These are phyloP conservation scores for Exidia glandulosa DNA, from an alignment of 768 basidiomycete genomes.

Conservation along the genomic window DNA sequence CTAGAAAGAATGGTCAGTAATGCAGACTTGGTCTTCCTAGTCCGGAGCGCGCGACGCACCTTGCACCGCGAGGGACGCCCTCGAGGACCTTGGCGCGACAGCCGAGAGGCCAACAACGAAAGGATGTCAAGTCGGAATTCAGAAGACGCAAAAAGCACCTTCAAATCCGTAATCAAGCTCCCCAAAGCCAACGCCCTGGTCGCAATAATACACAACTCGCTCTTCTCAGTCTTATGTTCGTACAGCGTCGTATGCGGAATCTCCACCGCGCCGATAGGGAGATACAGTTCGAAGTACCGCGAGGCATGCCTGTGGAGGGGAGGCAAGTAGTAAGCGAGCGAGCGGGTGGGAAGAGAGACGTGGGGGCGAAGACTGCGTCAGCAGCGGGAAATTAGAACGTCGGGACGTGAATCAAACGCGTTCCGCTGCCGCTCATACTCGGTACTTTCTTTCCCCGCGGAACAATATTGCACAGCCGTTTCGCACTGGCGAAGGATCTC, in stretches of 20 bases:
- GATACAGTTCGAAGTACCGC: constrained; percentile 80
- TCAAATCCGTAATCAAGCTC: constrained; percentile 70
- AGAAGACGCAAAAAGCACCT: too few relatives aligned
- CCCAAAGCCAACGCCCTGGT: constrained; percentile 60
- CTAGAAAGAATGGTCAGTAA: too few relatives aligned
- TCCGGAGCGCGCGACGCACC: too few relatives aligned
- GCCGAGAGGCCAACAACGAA: too few relatives aligned
- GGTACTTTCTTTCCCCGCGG: too few relatives aligned
- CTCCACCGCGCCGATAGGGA: constrained; percentile 74
- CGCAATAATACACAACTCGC: constrained; percentile 78
- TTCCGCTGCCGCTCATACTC: constrained; percentile 81
- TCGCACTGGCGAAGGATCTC: too few relatives aligned
- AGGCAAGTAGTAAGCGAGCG: too few relatives aligned
- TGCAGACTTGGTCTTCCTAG: too few relatives aligned
- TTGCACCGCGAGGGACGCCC: too few relatives aligned
- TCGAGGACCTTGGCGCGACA: too few relatives aligned
- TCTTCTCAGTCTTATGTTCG: constrained; percentile 78
- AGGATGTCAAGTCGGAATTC: neutral
- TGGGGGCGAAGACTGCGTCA: constrained; percentile 12
- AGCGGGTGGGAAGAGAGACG: neutral
- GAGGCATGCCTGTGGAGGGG: constrained; percentile 58
- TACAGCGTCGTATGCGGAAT: constrained; percentile 84
- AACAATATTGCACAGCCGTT: too few relatives aligned
- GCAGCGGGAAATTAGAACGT: constrained; percentile 13
- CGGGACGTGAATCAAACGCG: constrained; percentile 74